Percentiles rank a stretch among this genome's conserved stretches.
Evolutionary conservation across 139 green algal genomes (phyloP).

Genomic region (Chlamydomonas schloesseri): DNA sequence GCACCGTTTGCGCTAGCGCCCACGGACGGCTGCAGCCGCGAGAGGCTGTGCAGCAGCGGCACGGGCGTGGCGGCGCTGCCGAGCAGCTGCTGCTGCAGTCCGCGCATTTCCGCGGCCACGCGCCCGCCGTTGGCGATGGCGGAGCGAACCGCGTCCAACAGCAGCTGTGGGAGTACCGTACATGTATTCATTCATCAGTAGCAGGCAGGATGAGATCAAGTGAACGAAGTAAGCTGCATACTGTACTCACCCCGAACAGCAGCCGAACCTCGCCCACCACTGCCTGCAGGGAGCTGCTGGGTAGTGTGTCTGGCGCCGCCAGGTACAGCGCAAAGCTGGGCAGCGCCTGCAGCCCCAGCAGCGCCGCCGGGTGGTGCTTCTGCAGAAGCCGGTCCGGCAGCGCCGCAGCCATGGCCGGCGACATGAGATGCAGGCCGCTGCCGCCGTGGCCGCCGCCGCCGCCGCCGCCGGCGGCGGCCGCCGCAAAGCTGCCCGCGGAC

Average conservation of each 20-base stretch:
- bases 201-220: too few relatives aligned
- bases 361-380: too few relatives aligned
- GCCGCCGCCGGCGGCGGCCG: too few relatives aligned
- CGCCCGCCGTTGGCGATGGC: neutral
- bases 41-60: neutral
- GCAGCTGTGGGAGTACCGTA: neutral
- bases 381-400: neutral
- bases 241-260: conserved; percentile 7
- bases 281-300: neutral
- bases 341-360: neutral
- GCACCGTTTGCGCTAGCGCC: too few relatives aligned
- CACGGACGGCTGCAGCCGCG: too few relatives aligned
- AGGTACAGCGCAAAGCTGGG: conserved; percentile 13
- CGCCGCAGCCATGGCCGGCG: neutral
- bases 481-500: neutral
- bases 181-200: too few relatives aligned
- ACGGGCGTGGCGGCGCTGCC: neutral
- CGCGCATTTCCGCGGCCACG: neutral
- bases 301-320: neutral
- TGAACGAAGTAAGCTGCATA: too few relatives aligned
- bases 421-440: too few relatives aligned
- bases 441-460: too few relatives aligned
- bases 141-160: neutral
- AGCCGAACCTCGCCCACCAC: neutral
- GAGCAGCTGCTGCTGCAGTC: neutral